Conservation (phyloP, 129 eudicot genomes). For the Glebionis coronaria region DNA sequence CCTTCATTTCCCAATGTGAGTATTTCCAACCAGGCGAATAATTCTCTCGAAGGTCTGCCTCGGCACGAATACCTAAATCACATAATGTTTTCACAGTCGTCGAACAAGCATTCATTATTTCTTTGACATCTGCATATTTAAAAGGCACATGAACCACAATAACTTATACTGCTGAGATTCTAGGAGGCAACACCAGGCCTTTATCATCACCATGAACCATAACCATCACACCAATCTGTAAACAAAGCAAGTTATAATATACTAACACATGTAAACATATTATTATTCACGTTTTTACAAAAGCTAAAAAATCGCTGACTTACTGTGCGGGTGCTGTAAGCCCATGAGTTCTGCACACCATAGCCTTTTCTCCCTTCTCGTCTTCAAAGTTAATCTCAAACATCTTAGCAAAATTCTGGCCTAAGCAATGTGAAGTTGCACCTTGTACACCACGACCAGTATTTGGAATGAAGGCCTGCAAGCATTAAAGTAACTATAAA, state of each 20-base stretch:
- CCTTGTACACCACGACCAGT: slow-evolving; percentile 93
- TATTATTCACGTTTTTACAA: not conserved
- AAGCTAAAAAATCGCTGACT: not conserved
- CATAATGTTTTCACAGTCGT: slow-evolving; percentile 51
- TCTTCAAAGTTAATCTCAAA: slow-evolving; percentile 73
- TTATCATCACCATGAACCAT: slow-evolving; percentile 91
- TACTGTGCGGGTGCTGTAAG: slow-evolving; percentile 82
- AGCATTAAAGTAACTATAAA: not conserved
- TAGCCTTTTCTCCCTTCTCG: slow-evolving; percentile 68
- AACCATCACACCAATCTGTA: slow-evolving; percentile 91
- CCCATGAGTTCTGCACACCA: slow-evolving; percentile 97
- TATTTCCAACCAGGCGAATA: slow-evolving; percentile 88
- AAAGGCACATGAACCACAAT: slow-evolving; percentile 71
- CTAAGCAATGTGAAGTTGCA: slow-evolving; percentile 90
- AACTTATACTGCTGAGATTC: slow-evolving; percentile 71
- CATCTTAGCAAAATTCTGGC: slow-evolving; percentile 92
- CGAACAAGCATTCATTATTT: slow-evolving; percentile 58
- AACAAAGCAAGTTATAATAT: not conserved
- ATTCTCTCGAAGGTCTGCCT: slow-evolving; percentile 69
- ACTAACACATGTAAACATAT: not conserved
- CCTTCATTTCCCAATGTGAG: too few species aligned
- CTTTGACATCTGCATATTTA: slow-evolving; percentile 63
- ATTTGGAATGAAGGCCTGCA: slow-evolving; percentile 74
- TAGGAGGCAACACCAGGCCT: slow-evolving; percentile 88
- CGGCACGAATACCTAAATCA: slow-evolving; percentile 63